A percentile compares a stretch with the other conserved stretches of the same genome.
Evolutionary conservation across 1,139 yeast species (phyloP).

Genomic region (Taphrina confusa): DNA sequence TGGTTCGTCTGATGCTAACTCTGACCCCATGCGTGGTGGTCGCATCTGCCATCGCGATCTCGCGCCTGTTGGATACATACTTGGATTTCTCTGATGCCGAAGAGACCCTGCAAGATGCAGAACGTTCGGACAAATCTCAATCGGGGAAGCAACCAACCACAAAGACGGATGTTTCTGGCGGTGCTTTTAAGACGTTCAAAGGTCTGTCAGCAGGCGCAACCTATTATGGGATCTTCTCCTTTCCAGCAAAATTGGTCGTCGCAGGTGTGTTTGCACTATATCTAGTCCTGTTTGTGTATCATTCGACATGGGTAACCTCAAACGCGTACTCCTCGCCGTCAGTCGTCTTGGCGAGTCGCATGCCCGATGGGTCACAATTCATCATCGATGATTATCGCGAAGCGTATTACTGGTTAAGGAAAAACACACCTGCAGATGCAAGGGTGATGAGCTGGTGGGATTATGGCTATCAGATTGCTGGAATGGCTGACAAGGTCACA

Average conservation of each 20-base stretch:
- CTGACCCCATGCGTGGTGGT: constrained; percentile 96
- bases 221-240: constrained; percentile 44
- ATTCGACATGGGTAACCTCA: constrained; percentile 97
- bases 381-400: constrained; percentile 97
- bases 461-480: constrained; percentile 99
- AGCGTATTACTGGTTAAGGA: constrained; percentile 97
- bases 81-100: constrained; percentile 56
- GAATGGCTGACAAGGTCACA: constrained; percentile 99
- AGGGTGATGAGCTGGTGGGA: constrained; percentile 99
- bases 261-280: constrained; percentile 71
- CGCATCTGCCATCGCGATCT: constrained; percentile 80
- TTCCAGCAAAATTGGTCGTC: constrained; percentile 63
- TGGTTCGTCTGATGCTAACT: constrained; percentile 97
- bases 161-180: constrained; percentile 37
- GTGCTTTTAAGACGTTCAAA: constrained; percentile 37
- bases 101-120: constrained; percentile 5
- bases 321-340: constrained; percentile 97
- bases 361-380: constrained; percentile 80
- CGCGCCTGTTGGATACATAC: constrained; percentile 80
- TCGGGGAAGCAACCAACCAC: constrained; percentile 3
- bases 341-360: constrained; percentile 82
- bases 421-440: constrained; percentile 96
- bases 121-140: not conserved
- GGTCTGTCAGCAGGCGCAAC: constrained; percentile 25
- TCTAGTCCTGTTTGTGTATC: constrained; percentile 79